Conservation (phyloP, 1,284 basidiomycete genomes). For the Boletellus deceptivus region DNA sequence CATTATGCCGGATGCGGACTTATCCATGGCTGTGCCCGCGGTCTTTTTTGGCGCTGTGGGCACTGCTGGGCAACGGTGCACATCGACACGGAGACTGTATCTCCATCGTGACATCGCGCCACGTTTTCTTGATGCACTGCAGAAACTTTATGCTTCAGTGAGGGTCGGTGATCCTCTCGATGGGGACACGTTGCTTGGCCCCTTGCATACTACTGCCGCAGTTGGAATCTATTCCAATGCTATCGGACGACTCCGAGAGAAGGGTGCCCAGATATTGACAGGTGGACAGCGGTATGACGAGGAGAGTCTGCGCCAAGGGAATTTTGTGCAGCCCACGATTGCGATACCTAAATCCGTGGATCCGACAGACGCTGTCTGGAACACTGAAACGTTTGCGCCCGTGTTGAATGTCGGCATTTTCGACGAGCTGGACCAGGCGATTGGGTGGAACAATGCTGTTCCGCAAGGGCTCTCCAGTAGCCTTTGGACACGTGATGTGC, state of each 20-base stretch:
- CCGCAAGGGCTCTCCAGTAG: constrained; percentile 89
- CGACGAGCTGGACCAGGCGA: constrained; percentile 87
- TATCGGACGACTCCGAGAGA: constrained; percentile 59
- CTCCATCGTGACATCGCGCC: constrained; percentile 80
- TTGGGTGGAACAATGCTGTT: constrained; percentile 90
- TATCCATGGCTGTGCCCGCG: constrained; percentile 82
- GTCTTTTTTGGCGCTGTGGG: constrained; percentile 95
- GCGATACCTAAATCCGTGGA: constrained; percentile 62
- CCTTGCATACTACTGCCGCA: constrained; percentile 73
- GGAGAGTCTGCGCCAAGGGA: constrained; percentile 60
- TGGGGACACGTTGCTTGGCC: constrained; percentile 75
- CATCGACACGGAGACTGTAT: constrained; percentile 87
- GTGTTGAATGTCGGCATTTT: constrained; percentile 88
- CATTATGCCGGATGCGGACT: constrained; percentile 91
- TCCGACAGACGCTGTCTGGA: constrained; percentile 63
- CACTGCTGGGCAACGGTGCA: constrained; percentile 94
- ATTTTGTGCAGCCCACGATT: constrained; percentile 89
- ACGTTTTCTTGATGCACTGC: constrained; percentile 73
- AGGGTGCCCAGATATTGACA: constrained; percentile 74
- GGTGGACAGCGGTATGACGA: constrained; percentile 60
- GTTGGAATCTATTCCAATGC: constrained; percentile 67
- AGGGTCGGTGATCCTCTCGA: constrained; percentile 82
- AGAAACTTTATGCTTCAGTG: constrained; percentile 68
- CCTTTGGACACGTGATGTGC: constrained; percentile 84
- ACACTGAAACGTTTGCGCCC: constrained; percentile 84